Evolutionary conservation across 2,329 filamentous ascomycete species (phyloP), one percentile per base, ranked within the genome.

Genomic region (Cladosporium velox): DNA sequence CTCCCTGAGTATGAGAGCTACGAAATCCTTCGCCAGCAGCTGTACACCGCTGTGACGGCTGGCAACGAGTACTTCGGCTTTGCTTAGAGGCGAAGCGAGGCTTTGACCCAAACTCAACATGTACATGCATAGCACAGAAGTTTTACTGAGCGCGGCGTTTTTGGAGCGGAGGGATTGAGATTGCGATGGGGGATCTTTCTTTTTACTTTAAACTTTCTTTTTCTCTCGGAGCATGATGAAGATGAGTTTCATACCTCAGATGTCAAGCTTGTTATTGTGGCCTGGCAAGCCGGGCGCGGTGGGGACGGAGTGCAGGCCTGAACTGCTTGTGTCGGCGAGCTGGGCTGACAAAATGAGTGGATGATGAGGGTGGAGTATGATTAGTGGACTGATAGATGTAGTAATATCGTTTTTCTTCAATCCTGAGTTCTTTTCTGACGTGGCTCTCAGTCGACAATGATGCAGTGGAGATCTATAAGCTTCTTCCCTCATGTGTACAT

Each of bases 61-160:
- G 95, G 95, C 72, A 95, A 93, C 82, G 94, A 98, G 79, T 98
- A 89, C 78, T 99, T 99, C 79, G 95, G 95, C 68, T 98, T 99
- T 80, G 94, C 95, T 73, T 98, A 90, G 67, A n/a, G 6, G 15
- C 10, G 12, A 32, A 47, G 49, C 14, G 41, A 24, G n/a, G n/a
- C 21, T 51, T 15, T 18, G 3, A 35, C 41, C 41, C 49, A 15
- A 44, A 15, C 30, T 44, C 34, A n/a, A 24, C 38, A 44, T 57
- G 61, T 64, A 64, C 61, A 64, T 64, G 61, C 61, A 64, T 64
- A 64, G 51, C 61, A 57, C 61, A 57, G 51, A 44, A 57, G 18
- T 30, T 54, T 44, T 34, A 57, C 35, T 64, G 61, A 64, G 61
- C 61, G 61, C 51, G 61, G 61, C 61, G 61, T 64, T 64, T 64